A percentile compares a stretch with the other conserved stretches of the same genome.
phyloP scores from a whole-genome alignment of 2,329 filamentous ascomycete genomes.

The Botrytis byssoidea region DNA sequence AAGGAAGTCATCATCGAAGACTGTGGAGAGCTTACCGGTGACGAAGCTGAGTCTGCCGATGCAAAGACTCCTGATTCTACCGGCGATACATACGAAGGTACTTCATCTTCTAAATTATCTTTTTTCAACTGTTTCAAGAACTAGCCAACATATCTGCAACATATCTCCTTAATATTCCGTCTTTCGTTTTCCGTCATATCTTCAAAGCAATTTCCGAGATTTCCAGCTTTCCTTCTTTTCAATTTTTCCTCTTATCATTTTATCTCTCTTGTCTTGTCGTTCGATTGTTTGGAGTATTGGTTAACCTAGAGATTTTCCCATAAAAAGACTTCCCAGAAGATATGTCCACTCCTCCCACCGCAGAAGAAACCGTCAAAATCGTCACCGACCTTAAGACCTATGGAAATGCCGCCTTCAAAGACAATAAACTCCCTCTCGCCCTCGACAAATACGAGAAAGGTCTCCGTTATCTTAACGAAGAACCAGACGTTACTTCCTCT shows the following conservation, averaged over 20 bases:
- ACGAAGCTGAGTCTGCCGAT: conserved; percentile 64
- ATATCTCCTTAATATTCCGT: neutral
- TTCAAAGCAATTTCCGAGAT: neutral
- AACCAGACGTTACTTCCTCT: conserved; percentile 72
- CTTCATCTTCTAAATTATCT: conserved; percentile 1
- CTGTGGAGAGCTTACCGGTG: conserved; percentile 80
- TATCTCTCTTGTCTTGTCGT: neutral
- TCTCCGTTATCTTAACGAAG: conserved; percentile 83
- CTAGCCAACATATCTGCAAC: conserved; percentile 14
- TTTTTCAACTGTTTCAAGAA: conserved; percentile 15
- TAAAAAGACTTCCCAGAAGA: conserved; percentile 82
- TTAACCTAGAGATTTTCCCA: neutral
- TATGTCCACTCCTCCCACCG: conserved; percentile 58
- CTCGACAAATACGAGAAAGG: conserved; percentile 95
- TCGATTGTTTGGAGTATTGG: conserved; percentile 4
- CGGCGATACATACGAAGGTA: conserved; percentile 79
- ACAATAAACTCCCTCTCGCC: conserved; percentile 64
- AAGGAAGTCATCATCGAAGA: conserved; percentile 73
- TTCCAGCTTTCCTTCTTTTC: neutral
- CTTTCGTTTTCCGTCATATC: neutral
- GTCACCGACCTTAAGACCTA: conserved; percentile 84
- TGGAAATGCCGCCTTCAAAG: conserved; percentile 90
- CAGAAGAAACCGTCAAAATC: conserved; percentile 70
- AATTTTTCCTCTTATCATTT: neutral
- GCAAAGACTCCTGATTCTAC: conserved; percentile 73